Evolutionary conservation across 768 basidiomycete species (phyloP), one percentile per base, ranked within the genome.

Genomic region (Termitomyces bulborhizus): DNA sequence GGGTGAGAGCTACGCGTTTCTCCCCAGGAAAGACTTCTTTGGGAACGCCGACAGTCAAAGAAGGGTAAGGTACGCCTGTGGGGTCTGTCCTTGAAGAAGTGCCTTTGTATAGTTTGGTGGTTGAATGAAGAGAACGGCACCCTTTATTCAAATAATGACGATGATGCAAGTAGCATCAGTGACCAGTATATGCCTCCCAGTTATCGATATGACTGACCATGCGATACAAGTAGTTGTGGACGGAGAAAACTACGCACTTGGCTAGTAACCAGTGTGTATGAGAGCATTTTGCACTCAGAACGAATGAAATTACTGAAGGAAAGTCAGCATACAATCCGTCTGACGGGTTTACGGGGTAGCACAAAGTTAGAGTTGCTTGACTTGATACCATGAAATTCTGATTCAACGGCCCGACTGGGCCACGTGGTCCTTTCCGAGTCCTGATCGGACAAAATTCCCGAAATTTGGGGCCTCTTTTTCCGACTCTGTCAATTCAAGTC

Each of bases 1-100:
- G 92, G 0, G 92, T 90, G 6, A 94, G 71, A 39, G 90, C 80
- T 43, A 93, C 90, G 51, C 92, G 83, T 47, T 85, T 78, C 66
- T 94, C 92, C 58, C 85, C 81, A 3, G 86, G 85, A 64, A 81
- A 92, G 42, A 79, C 77, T 70, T 94, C 92, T 51, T 78, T 77
- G 12, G 91, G 90, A 16, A 90, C 80, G 26, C 92, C 92, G 54
- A 94, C 76, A 7, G 79, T 82, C 37, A 94, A 74, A 18, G 82
- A 79, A 2, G 87, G 79, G 68, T 92, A 94, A 36, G 88, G 85
- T 26, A 70, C 67, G 26, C 76, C 74, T 60, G 71, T 52, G 64
- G 65, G 56, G 61, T 55, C 57, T 31, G 67, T 60, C 49, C 66
- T 70, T 45, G 69, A 58, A 34, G 65, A 61, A 36, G 69, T 57